Evolutionary conservation across 2,329 filamentous ascomycete genomes (phyloP), one percentile per base, ranked within the genome.

Genomic region (Trichophyton rubrum): DNA sequence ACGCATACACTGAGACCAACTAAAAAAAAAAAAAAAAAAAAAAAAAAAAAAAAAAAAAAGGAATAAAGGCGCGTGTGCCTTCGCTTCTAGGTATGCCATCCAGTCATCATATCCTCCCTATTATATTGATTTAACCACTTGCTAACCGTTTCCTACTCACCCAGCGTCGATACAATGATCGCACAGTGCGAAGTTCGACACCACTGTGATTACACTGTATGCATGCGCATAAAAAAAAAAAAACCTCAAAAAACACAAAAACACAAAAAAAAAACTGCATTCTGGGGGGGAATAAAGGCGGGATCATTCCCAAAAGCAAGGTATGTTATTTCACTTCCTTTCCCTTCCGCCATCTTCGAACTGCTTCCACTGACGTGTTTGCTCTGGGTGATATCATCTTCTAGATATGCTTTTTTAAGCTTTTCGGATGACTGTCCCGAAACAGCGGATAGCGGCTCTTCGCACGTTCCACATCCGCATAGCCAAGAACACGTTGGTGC

Each of bases 1-100:
- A 60, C 7, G 58, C 47, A 55, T 60, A 60, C 24, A 60, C 20
- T 17, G 58, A 60, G 33, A 24, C 20, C 15, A 43, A n/a, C 56
- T 58, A 13, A 58, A 41, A 24, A 33, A 56, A 33, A 40, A 27
- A 27, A 27, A n/a, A n/a, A n/a, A n/a, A 27, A 24, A 33, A 56
- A 30, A 40, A 33, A 56, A 33, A 40, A 27, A 27, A 27, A 27
- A 27, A 27, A 43, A 43, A 27, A 20, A 6, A 20, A 17, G 33
- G 27, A 38, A 38, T 38, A 38, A 38, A 38, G 53, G 56, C 35
- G 35, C 33, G 57, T 41, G 27, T 59, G 57, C 57, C 57, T 59
- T 59, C 57, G 41, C 57, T 17, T 59, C 49, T 49, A 11, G 57
- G 57, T 59, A 27, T 27, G 57, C 24, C 3, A 30, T 30, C 7